Percentiles rank a stretch among this genome's conserved stretches.
phyloP scores from a whole-genome alignment of 2,329 filamentous ascomycete species.

The Ophiostoma piceae region DNA sequence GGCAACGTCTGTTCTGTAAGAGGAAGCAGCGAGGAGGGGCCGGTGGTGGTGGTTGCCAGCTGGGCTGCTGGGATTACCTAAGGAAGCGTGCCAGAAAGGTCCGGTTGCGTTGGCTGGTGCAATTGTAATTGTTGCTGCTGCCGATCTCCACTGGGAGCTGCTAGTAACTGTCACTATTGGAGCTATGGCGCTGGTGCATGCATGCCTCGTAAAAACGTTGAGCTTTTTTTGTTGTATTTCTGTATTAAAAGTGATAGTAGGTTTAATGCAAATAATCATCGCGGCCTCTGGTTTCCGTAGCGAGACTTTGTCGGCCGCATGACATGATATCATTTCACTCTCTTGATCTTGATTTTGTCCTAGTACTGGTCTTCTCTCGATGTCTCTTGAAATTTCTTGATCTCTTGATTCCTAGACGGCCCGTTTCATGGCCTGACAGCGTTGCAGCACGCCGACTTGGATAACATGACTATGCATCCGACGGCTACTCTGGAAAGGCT shows the following conservation, averaged over 20 bases:
- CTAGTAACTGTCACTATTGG: neutral
- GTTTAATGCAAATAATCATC: neutral
- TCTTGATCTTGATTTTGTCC: neutral
- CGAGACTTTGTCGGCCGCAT: neutral
- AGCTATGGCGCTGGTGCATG: neutral
- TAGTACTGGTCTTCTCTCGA: neutral
- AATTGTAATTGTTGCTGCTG: neutral
- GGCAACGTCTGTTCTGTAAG: neutral
- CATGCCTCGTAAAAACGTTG: constrained; percentile 1
- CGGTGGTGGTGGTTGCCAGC: neutral
- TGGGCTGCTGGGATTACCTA: neutral
- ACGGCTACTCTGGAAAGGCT: neutral
- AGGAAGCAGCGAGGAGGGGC: constrained; percentile 8
- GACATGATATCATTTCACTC: neutral
- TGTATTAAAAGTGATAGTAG: neutral
- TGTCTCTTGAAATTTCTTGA: no score
- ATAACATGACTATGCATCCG: neutral
- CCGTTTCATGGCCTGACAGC: constrained; percentile 10
- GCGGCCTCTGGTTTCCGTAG: neutral
- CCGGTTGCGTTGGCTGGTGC: neutral
- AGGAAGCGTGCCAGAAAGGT: neutral
- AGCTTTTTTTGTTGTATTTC: constrained; percentile 7
- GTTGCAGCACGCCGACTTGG: neutral
- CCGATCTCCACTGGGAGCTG: neutral
- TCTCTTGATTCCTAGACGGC: neutral